These are phyloP conservation scores for Cryptosporidium ryanae DNA, from an alignment of 169 alveolate species.

Conservation along the genomic window DNA sequence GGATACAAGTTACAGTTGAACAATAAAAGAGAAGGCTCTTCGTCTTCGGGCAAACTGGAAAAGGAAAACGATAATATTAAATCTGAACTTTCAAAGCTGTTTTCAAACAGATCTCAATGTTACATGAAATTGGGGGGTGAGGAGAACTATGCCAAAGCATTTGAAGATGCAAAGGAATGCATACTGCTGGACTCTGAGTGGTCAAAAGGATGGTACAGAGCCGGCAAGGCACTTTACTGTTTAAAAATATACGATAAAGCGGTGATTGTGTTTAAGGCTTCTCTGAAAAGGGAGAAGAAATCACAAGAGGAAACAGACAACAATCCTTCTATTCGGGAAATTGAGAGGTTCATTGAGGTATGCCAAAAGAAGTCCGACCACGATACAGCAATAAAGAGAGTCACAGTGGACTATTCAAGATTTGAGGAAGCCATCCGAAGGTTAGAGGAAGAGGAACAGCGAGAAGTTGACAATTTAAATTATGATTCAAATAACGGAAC, in stretches of 20 bases:
- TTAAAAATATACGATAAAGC: conserved; percentile 59
- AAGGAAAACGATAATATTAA: conserved; percentile 15
- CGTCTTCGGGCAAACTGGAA: neutral
- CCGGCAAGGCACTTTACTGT: conserved; percentile 62
- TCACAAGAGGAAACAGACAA: neutral
- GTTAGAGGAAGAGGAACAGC: conserved; percentile 33
- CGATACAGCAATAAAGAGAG: conserved; percentile 42
- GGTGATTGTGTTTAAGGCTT: conserved; percentile 51
- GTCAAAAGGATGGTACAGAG: conserved; percentile 75
- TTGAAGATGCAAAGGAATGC: conserved; percentile 71
- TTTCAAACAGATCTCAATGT: conserved; percentile 67
- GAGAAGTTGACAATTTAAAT: conserved; percentile 9
- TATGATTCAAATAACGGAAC: neutral
- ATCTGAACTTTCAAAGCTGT: conserved; percentile 26
- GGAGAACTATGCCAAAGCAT: conserved; percentile 48
- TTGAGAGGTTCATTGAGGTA: conserved; percentile 21
- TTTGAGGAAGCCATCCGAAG: conserved; percentile 48
- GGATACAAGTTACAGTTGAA: conserved; percentile 37
- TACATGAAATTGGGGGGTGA: conserved; percentile 30
- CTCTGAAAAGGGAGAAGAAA: conserved; percentile 31
- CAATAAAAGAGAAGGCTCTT: neutral
- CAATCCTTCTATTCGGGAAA: conserved; percentile 14
- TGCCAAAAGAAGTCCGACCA: conserved; percentile 74
- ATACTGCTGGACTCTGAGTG: conserved; percentile 42
- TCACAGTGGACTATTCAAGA: conserved; percentile 61